Conservation (phyloP, 805 yeast species). For the Saturnispora quitensis region DNA sequence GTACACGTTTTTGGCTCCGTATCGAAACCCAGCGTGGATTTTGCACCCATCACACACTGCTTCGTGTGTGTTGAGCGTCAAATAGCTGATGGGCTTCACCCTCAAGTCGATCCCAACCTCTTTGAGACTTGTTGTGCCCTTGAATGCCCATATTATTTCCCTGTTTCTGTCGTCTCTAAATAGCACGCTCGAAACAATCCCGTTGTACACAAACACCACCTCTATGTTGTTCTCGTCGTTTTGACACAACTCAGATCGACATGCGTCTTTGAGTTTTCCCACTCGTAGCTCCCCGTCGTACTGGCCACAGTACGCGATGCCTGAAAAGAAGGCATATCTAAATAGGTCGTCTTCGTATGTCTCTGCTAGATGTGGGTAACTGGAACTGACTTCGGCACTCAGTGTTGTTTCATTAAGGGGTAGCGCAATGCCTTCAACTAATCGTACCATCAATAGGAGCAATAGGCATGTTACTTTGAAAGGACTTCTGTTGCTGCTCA, state of each 20-base stretch:
- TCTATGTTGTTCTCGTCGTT: background rate
- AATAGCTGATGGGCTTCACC: conserved; percentile 37
- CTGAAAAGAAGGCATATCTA: background rate
- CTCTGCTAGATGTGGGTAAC: background rate
- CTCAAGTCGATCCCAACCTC: conserved; percentile 59
- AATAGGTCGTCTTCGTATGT: background rate
- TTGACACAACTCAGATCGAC: background rate
- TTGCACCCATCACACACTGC: conserved; percentile 40
- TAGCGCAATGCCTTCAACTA: background rate
- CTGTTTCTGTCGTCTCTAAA: conserved; percentile 38
- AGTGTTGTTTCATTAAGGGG: background rate
- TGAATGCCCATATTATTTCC: conserved; percentile 41
- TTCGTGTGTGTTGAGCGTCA: conserved; percentile 12
- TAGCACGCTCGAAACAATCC: conserved; percentile 46
- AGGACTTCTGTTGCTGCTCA: background rate
- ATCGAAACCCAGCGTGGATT: conserved; percentile 59
- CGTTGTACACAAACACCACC: conserved; percentile 26
- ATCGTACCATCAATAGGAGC: background rate
- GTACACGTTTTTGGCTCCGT: conserved; percentile 35
- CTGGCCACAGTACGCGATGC: conserved; percentile 1
- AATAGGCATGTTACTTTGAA: background rate
- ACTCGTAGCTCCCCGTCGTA: background rate
- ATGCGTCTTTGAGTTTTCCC: background rate
- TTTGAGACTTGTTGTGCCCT: conserved; percentile 53
- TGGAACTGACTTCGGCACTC: background rate